phyloP scores from a whole-genome alignment of 257 asterid genomes.

The Solanum boliviense region DNA sequence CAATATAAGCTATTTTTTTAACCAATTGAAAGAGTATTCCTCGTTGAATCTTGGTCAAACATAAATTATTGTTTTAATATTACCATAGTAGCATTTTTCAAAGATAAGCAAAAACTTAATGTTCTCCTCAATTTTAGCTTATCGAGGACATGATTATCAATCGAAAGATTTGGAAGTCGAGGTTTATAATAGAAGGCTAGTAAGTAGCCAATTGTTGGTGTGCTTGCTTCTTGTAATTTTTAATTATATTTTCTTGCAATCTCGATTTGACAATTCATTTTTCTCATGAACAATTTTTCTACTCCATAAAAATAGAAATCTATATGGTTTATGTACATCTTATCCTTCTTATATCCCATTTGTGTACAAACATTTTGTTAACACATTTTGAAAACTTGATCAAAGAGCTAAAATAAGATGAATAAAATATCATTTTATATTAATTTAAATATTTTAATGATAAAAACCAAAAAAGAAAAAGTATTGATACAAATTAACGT shows the following conservation, averaged over 20 bases:
- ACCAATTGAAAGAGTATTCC: background rate
- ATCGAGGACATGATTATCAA: fast-evolving
- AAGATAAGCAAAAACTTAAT: background rate
- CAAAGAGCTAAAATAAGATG: too few species aligned
- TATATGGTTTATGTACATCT: too few species aligned
- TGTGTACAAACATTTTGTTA: too few species aligned
- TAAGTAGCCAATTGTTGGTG: too few species aligned
- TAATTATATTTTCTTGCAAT: background rate
- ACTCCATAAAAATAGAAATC: background rate
- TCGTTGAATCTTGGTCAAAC: background rate
- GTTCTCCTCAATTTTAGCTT: background rate
- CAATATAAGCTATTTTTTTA: background rate
- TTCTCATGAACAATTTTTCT: too few species aligned
- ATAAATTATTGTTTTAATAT: background rate
- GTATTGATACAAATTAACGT: constrained; percentile 27
- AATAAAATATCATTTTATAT: too few species aligned
- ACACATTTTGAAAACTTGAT: too few species aligned
- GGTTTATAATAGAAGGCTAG: background rate
- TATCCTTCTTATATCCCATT: too few species aligned
- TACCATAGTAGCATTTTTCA: background rate
- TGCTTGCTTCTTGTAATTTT: background rate
- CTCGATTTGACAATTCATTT: fast-evolving
- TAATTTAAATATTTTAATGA: background rate
- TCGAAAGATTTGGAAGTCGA: background rate
- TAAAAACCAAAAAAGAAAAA: background rate